These are phyloP conservation scores for Penicillium italicum DNA, from an alignment of 2,329 filamentous ascomycete species.

Conservation along the genomic window DNA sequence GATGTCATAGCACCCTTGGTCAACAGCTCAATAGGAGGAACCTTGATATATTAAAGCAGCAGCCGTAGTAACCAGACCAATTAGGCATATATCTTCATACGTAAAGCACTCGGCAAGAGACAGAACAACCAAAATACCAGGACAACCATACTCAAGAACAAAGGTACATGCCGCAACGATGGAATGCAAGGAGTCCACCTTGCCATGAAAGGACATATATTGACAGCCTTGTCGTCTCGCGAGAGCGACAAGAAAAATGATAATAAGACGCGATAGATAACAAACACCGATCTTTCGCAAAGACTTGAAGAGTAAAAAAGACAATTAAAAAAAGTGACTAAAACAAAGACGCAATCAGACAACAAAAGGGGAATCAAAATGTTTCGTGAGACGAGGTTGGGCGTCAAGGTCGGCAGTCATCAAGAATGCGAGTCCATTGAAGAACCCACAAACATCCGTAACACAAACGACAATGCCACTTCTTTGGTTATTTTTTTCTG, in stretches of 20 bases:
- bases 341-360: constrained; percentile 24
- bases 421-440: constrained; percentile 26
- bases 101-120: not conserved
- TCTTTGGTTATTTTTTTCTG: constrained; percentile 18
- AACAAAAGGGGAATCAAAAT: constrained; percentile 43
- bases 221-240: constrained; percentile 31
- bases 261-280: constrained; percentile 19
- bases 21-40: not conserved
- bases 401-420: constrained; percentile 34
- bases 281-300: constrained; percentile 30
- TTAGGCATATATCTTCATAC: not conserved
- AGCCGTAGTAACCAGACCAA: not conserved
- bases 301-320: constrained; percentile 13
- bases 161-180: constrained; percentile 1
- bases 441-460: constrained; percentile 26
- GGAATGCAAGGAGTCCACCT: constrained; percentile 8
- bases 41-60: not conserved
- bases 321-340: constrained; percentile 9
- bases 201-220: constrained; percentile 22
- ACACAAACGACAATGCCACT: constrained; percentile 20
- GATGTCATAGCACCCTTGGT: not conserved
- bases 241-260: constrained; percentile 19
- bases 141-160: not conserved
- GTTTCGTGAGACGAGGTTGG: constrained; percentile 39
- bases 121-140: not conserved